Base-by-base conservation (phyloP, 345 rosid species). In the Pelargonium nanum region DNA sequence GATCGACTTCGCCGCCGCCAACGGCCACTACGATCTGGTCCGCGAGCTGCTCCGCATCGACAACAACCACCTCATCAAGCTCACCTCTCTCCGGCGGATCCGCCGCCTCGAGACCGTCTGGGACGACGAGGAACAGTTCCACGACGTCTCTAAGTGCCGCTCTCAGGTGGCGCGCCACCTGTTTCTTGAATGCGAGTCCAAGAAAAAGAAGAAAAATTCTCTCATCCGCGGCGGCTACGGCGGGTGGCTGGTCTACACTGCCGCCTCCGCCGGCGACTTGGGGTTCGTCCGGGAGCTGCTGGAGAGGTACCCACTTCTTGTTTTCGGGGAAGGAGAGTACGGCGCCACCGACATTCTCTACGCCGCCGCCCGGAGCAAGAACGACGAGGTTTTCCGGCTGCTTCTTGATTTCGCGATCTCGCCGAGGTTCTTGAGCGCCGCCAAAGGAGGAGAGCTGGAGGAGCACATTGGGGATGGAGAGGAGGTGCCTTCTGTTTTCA, bases 21-120 rank as follows among this genome's bases (percentile, higher is more conserved):
- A 87, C 69, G 80, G 95, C 70, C 96, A 92, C 69, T 86, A 82
- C 65, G 98, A 92, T 34, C 63, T 92, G 55, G 98, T 92, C 28
- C 78, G 93, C 15, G 89, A 89, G 80, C 93, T 92, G 65, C 87
- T 88, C 66, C 75, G 82, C 8, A 78, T 89, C 26, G 98, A 92
- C 71, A 70, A 77, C 65, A 92, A 92, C 60, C 87, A 89, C 80
- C 95, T 89, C 70, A 85, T 88, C 65, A 82, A 83, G 62, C 93
- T 92, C 66, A 92, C 98, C 62, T 92, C 96, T 58, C 90, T 92
- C 53, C 80, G 98, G 65, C 78, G 98, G 25, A 80, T 85, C 70
- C 93, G 89, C 68, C 95, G 96, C 63, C 98, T 91, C 10, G 95
- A 91, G 83, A 77, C 92, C 0, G 92, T 91, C 23, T 91, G 96